Base-by-base conservation (phyloP, 2,329 filamentous ascomycete genomes). In the Ophiostoma sp. region DNA sequence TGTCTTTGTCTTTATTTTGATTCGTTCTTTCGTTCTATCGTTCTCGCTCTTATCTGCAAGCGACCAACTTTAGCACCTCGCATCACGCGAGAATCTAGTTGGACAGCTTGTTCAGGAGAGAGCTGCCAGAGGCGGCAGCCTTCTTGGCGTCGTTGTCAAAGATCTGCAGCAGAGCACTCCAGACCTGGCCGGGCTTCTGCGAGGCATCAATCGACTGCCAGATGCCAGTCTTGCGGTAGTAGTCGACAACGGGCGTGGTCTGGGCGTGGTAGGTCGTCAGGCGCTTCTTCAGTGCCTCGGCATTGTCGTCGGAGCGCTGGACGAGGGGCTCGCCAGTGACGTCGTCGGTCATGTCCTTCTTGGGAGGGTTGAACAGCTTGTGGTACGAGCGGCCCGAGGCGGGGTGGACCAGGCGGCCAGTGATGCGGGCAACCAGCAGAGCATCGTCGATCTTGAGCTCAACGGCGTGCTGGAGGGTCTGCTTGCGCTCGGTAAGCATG, bases 361-460 rank as follows among this genome's bases (percentile, higher is more conserved):
- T 97, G 77, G 95, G 95, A 68, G 95, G 95, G 88, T 97, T 98
- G 89, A 99, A 99, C 81, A 95, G 91, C 83, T 90, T 95, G 89
- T 99, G 95, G 85, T 99, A 99, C 76, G 92, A 93, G 78, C 95
- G 93, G 75, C 95, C 95, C 70, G 94, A 97, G 68, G 94, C 94
- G 71, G 94, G 94, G 86, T 99, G 95, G 76, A 99, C 86, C 73
- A 99, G 86, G 77, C 95, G 94, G 77, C 95, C 95, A 72, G 95
- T 99, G 81, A 99, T 98, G 78, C 95, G 92, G 75, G 94, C 90
- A 73, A 99, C 94, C 72, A 99, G 89, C 71, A 99, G 90, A 60
- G 87, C 87, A 79, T 98, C 95, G 81, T 98, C 94, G 78, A 99
- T 98, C 83, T 98, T 89, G 75, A 99, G 90, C 85, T 99, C 94